Evolutionary conservation across 805 yeast genomes (phyloP), one percentile per base, ranked within the genome.

Genomic region (Kuraishia molischiana): DNA sequence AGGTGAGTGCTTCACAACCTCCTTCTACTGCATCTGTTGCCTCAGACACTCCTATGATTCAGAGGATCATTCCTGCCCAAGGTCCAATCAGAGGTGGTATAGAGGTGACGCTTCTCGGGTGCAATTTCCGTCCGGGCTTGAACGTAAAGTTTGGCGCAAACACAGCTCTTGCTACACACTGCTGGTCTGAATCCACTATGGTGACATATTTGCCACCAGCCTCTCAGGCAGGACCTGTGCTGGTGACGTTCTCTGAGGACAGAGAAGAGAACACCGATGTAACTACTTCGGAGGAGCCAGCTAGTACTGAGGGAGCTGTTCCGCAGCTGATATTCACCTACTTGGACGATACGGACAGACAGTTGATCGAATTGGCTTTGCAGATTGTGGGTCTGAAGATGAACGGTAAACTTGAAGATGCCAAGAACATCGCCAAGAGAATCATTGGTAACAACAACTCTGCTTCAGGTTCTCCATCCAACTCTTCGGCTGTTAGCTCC

Each of bases 51-150:
- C 94, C 94, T 1, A 54, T 70, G 0, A 79, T 90, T 38, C 90
- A 86, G 55, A 70, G 95, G 41, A 81, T 92, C 9, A 89, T 92
- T 41, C 99, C 99, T 1, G 81, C 94, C 0, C 92, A 85, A 56
- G 99, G 99, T 2, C 95, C 97, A 8, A 73, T 87, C 10, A 72
- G 95, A 44, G 99, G 99, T 46, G 99, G 98, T 30, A 80, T 89
- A 32, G 99, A 92, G 56, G 85, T 92, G 5, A 92, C 98, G 0
- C 62, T 92, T 36, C 64, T 92, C 32, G 98, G 98, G 2, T 71
- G 79, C 35, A 84, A 86, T 41, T 92, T 92, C 67, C 77, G 79
- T 38, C 83, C 82, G 14, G 28, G 95, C 0, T 63, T 90, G 41
- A 65, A 67, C 19, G 95, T 90, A 13, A 81, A 81, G 58, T 92